Percentiles rank a stretch among this genome's conserved stretches.
Evolutionary conservation across 2,329 filamentous ascomycete species (phyloP).

Genomic region (Pezicula carpinea): DNA sequence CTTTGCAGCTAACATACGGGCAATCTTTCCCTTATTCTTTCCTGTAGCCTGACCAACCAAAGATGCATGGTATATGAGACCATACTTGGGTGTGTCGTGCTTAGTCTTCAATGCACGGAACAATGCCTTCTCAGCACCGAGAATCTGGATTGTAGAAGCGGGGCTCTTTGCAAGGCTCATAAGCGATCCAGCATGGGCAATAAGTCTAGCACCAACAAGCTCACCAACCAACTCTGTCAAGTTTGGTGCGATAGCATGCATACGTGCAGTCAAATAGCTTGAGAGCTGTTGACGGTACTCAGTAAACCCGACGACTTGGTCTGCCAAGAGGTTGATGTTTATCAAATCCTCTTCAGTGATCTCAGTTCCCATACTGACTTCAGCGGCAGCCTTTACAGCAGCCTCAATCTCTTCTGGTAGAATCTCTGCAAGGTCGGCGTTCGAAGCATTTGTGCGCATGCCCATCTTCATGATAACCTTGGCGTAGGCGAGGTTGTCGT

Average conservation of each 20-base stretch:
- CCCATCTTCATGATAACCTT: constrained; percentile 85
- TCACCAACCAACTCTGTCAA: constrained; percentile 89
- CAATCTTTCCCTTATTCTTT: constrained; percentile 99
- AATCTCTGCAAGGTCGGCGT: constrained; percentile 78
- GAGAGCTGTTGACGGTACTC: constrained; percentile 87
- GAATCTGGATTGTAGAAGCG: constrained; percentile 93
- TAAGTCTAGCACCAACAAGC: constrained; percentile 88
- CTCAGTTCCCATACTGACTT: constrained; percentile 98
- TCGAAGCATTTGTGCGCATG: constrained; percentile 75
- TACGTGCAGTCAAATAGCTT: constrained; percentile 84
- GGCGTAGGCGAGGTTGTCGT: constrained; percentile 94
- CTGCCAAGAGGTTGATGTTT: constrained; percentile 86
- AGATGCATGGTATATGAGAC: constrained; percentile 87
- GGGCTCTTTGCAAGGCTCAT: constrained; percentile 94
- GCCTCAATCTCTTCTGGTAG: constrained; percentile 92
- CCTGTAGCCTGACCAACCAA: constrained; percentile 95
- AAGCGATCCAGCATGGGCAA: constrained; percentile 90
- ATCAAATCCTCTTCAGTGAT: constrained; percentile 89
- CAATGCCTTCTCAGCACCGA: constrained; percentile 96
- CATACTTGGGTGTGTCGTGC: constrained; percentile 98
- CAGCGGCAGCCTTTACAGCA: constrained; percentile 87
- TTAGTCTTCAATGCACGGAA: constrained; percentile 99
- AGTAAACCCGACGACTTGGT: constrained; percentile 88
- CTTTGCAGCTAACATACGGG: constrained; percentile 92
- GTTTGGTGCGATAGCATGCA: constrained; percentile 96